A percentile compares a stretch with the other conserved stretches of the same genome.
These are phyloP conservation scores for Cercospora janseana DNA, from an alignment of 2,329 filamentous ascomycete genomes.

Conservation along the genomic window DNA sequence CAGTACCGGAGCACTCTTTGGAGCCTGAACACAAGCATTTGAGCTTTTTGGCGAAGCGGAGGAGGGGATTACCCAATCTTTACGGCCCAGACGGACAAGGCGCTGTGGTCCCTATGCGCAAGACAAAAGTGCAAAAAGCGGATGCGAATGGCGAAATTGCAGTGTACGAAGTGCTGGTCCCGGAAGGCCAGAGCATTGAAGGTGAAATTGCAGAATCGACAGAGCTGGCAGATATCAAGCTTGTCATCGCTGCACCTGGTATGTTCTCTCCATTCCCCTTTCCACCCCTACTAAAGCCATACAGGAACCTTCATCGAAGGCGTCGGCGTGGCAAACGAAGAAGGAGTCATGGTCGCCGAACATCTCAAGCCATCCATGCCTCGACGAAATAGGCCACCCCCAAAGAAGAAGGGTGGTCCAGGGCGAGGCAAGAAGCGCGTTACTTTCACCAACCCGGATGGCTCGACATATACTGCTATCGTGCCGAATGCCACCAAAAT, in stretches of 20 bases:
- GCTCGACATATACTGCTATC: slow-evolving; percentile 42
- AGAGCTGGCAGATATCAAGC: slow-evolving; percentile 46
- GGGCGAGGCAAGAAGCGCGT: slow-evolving; percentile 78
- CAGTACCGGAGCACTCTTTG: slow-evolving; percentile 57
- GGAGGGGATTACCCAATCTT: slow-evolving; percentile 57
- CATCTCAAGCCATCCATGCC: slow-evolving; percentile 36
- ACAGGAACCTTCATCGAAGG: slow-evolving; percentile 57
- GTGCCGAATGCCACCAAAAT: slow-evolving; percentile 41
- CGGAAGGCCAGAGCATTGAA: slow-evolving; percentile 74
- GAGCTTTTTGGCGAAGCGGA: slow-evolving; percentile 59
- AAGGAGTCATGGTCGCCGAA: slow-evolving; percentile 57
- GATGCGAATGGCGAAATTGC: slow-evolving; percentile 74
- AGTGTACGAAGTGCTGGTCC: slow-evolving; percentile 78
- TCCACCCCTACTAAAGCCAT: neutral
- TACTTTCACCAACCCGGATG: slow-evolving; percentile 52
- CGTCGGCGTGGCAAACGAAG: slow-evolving; percentile 58
- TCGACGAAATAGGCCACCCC: slow-evolving; percentile 70
- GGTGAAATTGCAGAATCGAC: slow-evolving; percentile 70
- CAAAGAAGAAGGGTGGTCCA: slow-evolving; percentile 72
- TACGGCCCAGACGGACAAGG: slow-evolving; percentile 42
- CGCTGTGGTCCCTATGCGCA: slow-evolving; percentile 57
- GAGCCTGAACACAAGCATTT: slow-evolving; percentile 55
- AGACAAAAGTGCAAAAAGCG: slow-evolving; percentile 74
- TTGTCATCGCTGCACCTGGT: slow-evolving; percentile 54
- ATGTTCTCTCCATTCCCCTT: neutral